These are phyloP conservation scores for Zizania palustris DNA, from an alignment of 202 grass and related monocot genomes.

Conservation along the genomic window DNA sequence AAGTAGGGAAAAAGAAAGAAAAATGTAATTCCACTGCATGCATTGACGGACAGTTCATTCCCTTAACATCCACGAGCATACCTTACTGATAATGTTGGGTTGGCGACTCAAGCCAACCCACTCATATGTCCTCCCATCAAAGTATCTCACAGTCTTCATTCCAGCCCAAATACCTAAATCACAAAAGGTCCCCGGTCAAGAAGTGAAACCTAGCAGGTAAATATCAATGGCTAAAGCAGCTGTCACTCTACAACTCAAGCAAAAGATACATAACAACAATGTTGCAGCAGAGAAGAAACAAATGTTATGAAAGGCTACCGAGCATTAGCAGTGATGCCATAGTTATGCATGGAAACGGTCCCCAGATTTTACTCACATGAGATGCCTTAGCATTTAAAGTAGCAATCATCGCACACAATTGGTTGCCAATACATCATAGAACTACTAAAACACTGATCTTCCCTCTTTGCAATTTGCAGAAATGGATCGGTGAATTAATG, in stretches of 20 bases:
- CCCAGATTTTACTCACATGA: background rate
- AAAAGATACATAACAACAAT: conserved; percentile 25
- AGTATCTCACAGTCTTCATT: conserved; percentile 94
- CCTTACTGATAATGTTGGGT: conserved; percentile 98
- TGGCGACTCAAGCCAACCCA: conserved; percentile 98
- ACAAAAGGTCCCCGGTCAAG: conserved; percentile 32
- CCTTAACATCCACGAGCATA: conserved; percentile 46
- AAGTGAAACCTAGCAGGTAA: conserved; percentile 17
- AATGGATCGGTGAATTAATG: conserved; percentile 6
- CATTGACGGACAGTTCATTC: conserved; percentile 24
- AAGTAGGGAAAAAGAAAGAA: background rate
- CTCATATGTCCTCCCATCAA: conserved; percentile 94
- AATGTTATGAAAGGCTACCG: background rate
- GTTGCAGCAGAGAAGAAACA: background rate
- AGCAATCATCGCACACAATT: conserved; percentile 8
- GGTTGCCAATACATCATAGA: background rate
- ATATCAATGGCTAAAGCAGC: conserved; percentile 13
- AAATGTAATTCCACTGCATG: background rate
- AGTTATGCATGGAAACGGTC: conserved; percentile 12
- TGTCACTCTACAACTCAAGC: conserved; percentile 2
- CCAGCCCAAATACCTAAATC: conserved; percentile 97
- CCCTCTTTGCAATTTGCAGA: background rate
- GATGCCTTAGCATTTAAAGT: conserved; percentile 16
- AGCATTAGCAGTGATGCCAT: conserved; percentile 26
- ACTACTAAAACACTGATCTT: background rate